Evolutionary conservation across 2,329 filamentous ascomycete species (phyloP).

Genomic region (Torrubiella hemipterigena): DNA sequence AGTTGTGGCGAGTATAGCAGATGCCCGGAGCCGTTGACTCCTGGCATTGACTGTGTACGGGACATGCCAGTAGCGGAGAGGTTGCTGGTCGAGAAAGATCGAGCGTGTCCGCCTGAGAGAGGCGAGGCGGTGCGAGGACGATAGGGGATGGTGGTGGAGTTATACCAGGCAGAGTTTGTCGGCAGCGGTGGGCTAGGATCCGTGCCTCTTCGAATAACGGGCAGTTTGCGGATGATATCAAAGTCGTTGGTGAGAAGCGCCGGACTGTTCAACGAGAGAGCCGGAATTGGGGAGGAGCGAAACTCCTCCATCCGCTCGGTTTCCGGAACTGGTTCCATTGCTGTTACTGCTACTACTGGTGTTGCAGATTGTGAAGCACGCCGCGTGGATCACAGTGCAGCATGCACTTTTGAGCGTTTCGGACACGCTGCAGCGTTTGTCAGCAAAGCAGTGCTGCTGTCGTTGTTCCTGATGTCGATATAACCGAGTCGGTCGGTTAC

Average conservation of each 20-base stretch:
- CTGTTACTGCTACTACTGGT: no score
- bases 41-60: constrained; percentile 53
- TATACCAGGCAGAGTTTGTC: constrained; percentile 35
- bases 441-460: no score
- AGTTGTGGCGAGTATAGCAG: constrained; percentile 41
- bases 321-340: constrained; percentile 57
- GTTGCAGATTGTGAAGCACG: no score
- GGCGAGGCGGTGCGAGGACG: constrained; percentile 52
- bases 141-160: constrained; percentile 37
- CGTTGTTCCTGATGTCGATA: no score
- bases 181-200: constrained; percentile 46
- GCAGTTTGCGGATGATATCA: constrained; percentile 36
- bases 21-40: constrained; percentile 47
- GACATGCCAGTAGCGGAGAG: constrained; percentile 45
- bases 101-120: constrained; percentile 41
- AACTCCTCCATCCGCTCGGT: constrained; percentile 58
- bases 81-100: constrained; percentile 46
- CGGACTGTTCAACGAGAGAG: constrained; percentile 34
- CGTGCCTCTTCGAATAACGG: constrained; percentile 43
- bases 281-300: constrained; percentile 43
- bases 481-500: no score
- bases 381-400: no score
- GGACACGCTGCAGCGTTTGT: no score
- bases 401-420: no score
- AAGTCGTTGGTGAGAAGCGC: constrained; percentile 25